Percentiles rank a stretch among this genome's conserved stretches.
These are phyloP conservation scores for Immersiporthe knoxdaviesiana DNA, from an alignment of 2,329 filamentous ascomycete genomes.

Conservation along the genomic window DNA sequence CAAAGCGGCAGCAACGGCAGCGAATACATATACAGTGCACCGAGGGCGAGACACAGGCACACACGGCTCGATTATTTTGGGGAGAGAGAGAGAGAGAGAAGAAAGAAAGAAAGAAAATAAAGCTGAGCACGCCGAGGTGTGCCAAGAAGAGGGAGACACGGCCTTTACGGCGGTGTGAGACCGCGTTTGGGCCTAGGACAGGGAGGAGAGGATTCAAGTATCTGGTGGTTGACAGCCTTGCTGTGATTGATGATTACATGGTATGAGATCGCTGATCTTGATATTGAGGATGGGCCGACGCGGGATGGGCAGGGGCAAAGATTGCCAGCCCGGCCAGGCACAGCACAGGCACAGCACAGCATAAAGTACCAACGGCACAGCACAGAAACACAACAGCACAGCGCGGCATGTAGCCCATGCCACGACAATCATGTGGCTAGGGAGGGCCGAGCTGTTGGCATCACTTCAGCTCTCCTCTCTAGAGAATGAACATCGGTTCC, in stretches of 20 bases:
- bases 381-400: too few relatives aligned
- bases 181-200: background rate
- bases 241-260: background rate
- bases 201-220: background rate
- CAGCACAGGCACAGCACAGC: background rate
- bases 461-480: too few relatives aligned
- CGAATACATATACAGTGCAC: constrained; percentile 3
- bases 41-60: background rate
- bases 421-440: background rate
- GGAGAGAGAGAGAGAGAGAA: background rate
- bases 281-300: background rate
- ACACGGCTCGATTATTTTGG: background rate
- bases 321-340: background rate
- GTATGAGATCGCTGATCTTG: background rate
- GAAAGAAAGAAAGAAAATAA: too few relatives aligned
- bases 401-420: background rate
- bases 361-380: too few relatives aligned
- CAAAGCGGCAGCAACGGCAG: background rate
- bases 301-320: background rate
- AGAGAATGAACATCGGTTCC: background rate
- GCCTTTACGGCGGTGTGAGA: constrained; percentile 3
- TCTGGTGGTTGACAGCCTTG: background rate
- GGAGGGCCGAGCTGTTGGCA: background rate
- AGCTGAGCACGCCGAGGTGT: too few relatives aligned
- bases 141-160: background rate